Conservation (phyloP, 371 early-diverging fungal genomes). For the Lichtheimia ornata region DNA sequence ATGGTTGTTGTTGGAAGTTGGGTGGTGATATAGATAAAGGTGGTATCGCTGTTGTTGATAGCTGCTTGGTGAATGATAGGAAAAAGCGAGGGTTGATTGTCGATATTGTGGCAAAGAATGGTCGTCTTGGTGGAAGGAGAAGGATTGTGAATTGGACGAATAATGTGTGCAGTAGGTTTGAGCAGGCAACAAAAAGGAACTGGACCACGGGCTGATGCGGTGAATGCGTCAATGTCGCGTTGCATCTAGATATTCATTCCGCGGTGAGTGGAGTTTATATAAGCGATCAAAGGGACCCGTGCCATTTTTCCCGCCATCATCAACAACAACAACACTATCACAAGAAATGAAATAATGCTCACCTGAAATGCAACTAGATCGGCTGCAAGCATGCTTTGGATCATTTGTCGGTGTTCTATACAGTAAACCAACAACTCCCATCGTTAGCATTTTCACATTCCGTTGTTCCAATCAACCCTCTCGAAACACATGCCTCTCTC, state of each 20-base stretch:
- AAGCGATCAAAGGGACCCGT: neutral
- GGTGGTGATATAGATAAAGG: constrained; percentile 14
- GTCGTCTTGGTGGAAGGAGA: constrained; percentile 15
- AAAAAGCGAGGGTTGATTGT: constrained; percentile 5
- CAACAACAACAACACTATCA: too few species aligned
- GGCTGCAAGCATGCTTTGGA: constrained; percentile 15
- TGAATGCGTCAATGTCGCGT: constrained; percentile 3
- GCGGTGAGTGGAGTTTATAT: constrained; percentile 1
- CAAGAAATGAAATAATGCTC: neutral
- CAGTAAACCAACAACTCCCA: neutral
- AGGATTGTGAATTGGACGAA: constrained; percentile 13
- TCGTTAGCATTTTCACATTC: too few species aligned
- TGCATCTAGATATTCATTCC: neutral
- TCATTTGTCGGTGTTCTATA: constrained; percentile 11
- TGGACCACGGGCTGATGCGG: neutral
- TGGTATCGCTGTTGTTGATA: constrained; percentile 15
- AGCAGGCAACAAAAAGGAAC: neutral
- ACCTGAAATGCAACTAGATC: constrained; percentile 20
- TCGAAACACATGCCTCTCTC: too few species aligned
- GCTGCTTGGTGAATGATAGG: constrained; percentile 2
- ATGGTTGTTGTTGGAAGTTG: neutral
- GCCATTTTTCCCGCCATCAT: neutral
- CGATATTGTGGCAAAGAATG: constrained; percentile 19
- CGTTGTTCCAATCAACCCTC: too few species aligned
- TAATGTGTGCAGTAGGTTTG: neutral